These are phyloP conservation scores for Cryptococcus deneoformans DNA, from an alignment of 1,284 basidiomycete species.

Conservation along the genomic window DNA sequence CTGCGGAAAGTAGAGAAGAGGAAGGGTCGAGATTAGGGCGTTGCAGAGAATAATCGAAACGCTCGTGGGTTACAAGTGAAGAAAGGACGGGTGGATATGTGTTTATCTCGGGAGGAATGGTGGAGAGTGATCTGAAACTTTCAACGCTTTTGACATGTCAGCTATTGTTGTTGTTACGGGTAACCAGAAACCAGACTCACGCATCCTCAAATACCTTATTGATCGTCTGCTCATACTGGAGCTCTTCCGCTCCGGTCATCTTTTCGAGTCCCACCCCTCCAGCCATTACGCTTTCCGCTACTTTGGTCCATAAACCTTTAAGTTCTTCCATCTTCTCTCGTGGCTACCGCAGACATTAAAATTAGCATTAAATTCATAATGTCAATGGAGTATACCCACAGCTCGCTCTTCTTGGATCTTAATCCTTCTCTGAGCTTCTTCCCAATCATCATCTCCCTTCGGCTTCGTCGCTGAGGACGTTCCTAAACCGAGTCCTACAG, in stretches of 20 bases:
- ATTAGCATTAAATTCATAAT: not conserved
- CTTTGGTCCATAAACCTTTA: constrained; percentile 38
- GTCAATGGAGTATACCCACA: constrained; percentile 21
- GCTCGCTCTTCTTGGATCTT: constrained; percentile 29
- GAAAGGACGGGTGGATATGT: constrained; percentile 39
- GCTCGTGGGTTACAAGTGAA: constrained; percentile 37
- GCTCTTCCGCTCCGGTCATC: constrained; percentile 18
- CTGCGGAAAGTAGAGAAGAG: constrained; percentile 37
- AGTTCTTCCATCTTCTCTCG: constrained; percentile 34
- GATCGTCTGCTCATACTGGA: constrained; percentile 21
- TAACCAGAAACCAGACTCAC: constrained; percentile 19
- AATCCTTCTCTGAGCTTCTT: constrained; percentile 36
- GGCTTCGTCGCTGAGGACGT: not conserved
- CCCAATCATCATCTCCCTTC: constrained; percentile 37
- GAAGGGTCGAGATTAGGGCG: constrained; percentile 38
- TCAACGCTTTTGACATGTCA: constrained; percentile 20
- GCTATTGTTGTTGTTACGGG: not conserved
- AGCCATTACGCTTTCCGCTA: constrained; percentile 24
- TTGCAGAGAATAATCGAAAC: constrained; percentile 33
- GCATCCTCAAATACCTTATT: constrained; percentile 16
- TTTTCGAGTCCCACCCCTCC: constrained; percentile 22
- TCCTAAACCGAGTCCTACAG: not conserved
- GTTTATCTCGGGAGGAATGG: constrained; percentile 35
- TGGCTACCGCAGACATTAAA: constrained; percentile 22
- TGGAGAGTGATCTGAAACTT: constrained; percentile 23